Conservation (phyloP, 345 rosid genomes). For the Dovyalis caffra region DNA sequence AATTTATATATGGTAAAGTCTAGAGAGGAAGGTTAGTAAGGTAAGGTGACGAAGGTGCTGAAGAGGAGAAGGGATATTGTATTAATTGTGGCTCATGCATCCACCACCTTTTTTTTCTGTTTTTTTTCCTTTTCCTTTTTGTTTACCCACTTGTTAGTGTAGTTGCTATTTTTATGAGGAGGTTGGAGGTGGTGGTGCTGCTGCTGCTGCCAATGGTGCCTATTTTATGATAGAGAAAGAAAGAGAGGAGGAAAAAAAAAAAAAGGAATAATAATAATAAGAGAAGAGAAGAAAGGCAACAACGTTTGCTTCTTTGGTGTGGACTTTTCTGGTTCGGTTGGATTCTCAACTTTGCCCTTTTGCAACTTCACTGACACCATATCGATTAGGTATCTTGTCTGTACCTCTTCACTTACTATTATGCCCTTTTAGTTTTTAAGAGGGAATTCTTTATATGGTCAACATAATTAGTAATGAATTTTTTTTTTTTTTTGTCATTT, state of each 20-base stretch:
- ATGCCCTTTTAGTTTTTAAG: slow-evolving; percentile 21
- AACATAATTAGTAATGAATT: too few relatives aligned
- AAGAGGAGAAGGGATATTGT: neutral
- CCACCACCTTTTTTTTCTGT: slow-evolving; percentile 71
- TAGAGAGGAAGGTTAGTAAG: slow-evolving; percentile 14
- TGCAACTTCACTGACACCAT: neutral
- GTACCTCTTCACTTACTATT: slow-evolving; percentile 14
- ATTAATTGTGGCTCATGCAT: slow-evolving; percentile 70
- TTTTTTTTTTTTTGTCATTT: too few relatives aligned
- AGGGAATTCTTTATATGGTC: too few relatives aligned
- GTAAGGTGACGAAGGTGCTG: slow-evolving; percentile 36
- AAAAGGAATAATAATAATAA: neutral
- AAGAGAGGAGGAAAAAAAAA: neutral
- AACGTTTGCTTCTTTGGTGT: neutral
- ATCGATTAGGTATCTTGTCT: neutral
- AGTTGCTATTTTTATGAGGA: slow-evolving; percentile 18
- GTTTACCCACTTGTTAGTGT: neutral
- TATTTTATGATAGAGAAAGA: neutral
- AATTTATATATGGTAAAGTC: slow-evolving; percentile 19
- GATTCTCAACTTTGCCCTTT: neutral
- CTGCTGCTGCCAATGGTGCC: neutral
- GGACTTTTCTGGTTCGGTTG: neutral
- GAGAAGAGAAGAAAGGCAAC: slow-evolving; percentile 12
- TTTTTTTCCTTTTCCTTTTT: too few relatives aligned
- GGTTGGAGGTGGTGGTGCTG: slow-evolving; percentile 23